Conservation (phyloP, 2,329 filamentous ascomycete genomes). For the Ceratocystis colombiana region DNA sequence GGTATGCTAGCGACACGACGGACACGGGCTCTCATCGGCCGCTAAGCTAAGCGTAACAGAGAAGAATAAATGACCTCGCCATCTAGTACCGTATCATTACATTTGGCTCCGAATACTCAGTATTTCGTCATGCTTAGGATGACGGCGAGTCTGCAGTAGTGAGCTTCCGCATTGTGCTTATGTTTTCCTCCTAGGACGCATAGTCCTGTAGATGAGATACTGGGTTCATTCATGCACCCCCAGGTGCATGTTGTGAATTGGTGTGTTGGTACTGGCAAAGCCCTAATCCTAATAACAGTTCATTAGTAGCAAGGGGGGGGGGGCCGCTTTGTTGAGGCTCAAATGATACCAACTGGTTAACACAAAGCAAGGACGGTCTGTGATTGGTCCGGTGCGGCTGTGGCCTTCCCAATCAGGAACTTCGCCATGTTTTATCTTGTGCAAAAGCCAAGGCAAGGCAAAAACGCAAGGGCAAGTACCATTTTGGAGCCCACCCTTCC, state of each 20-base stretch:
- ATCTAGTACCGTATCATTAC: not conserved
- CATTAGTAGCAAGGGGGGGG: not conserved
- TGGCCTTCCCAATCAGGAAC: not conserved
- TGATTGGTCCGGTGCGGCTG: conserved; percentile 2
- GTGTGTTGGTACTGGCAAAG: not conserved
- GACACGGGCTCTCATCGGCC: not conserved
- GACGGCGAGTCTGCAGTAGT: not conserved
- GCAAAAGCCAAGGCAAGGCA: not conserved
- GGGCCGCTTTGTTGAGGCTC: conserved; percentile 3
- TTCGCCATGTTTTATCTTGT: conserved; percentile 4
- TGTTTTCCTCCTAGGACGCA: not conserved
- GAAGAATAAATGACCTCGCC: not conserved
- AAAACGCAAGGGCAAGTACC: not conserved
- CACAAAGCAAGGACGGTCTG: not conserved
- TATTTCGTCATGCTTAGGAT: not conserved
- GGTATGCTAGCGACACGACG: not conserved
- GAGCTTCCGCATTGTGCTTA: not conserved
- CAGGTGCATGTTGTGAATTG: not conserved
- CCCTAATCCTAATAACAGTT: not conserved
- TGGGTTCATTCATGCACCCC: conserved; percentile 8
- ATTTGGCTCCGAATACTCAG: not conserved
- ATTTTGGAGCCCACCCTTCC: not conserved
- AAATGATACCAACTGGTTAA: not conserved
- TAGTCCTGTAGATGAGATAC: not conserved
- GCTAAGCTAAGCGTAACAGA: not conserved